A percentile compares a stretch with the other conserved stretches of the same genome.
Conservation (phyloP, 1,139 yeast genomes). For the Yarrowia galli region DNA sequence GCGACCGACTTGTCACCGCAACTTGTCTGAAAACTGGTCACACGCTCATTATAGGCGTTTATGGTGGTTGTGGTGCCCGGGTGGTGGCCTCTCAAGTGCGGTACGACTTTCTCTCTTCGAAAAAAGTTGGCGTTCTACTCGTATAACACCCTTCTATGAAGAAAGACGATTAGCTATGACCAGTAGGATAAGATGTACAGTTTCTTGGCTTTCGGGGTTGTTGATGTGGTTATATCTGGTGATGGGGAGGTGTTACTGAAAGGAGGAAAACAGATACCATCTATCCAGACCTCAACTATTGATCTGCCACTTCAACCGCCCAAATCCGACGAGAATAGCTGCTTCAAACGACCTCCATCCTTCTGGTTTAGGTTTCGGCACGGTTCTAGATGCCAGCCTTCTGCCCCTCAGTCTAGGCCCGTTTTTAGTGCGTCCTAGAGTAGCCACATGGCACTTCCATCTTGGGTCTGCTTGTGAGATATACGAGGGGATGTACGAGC, state of each 20-base stretch:
- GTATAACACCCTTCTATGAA: background rate
- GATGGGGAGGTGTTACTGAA: no score
- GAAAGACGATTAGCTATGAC: background rate
- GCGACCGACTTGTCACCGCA: conserved; percentile 2
- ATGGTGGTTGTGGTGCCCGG: no score
- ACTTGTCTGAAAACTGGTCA: no score
- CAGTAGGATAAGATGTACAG: background rate
- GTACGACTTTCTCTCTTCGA: no score
- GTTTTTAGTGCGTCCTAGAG: conserved; percentile 27
- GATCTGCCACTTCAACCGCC: background rate
- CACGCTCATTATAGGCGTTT: no score
- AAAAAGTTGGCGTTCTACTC: no score
- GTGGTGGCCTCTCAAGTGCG: background rate
- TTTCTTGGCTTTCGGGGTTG: background rate
- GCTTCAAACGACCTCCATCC: no score
- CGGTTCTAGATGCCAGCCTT: conserved; percentile 26
- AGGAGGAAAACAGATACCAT: no score
- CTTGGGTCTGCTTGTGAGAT: conserved; percentile 5
- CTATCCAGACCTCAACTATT: no score
- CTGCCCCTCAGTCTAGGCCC: conserved; percentile 30
- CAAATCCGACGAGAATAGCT: background rate
- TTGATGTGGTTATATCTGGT: no score
- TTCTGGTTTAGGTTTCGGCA: conserved; percentile 4
- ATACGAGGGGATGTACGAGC: conserved; percentile 7
- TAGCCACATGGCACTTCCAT: conserved; percentile 19